phyloP scores from a whole-genome alignment of 1,139 yeast species.

The Pneumocystis jirovecii region DNA sequence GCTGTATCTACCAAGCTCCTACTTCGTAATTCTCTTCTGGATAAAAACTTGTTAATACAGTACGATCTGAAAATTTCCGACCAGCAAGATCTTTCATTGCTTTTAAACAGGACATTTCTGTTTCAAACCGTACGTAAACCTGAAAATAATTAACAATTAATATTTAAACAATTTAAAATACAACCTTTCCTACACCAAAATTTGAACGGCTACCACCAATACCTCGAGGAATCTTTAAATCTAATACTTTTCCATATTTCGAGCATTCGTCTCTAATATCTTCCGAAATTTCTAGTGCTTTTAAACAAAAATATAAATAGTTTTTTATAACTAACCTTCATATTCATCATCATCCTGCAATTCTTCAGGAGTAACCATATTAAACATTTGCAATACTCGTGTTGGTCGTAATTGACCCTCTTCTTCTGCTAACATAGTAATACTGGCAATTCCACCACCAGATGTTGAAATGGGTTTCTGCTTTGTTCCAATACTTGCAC shows the following conservation, averaged over 20 bases:
- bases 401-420: constrained; percentile 19
- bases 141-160: neutral
- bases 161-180: neutral
- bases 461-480: constrained; percentile 17
- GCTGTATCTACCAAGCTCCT: neutral
- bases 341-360: constrained; percentile 38
- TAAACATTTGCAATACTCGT: constrained; percentile 49
- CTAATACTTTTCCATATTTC: constrained; percentile 38
- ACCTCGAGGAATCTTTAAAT: constrained; percentile 55
- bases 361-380: constrained; percentile 52
- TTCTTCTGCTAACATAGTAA: constrained; percentile 17
- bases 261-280: constrained; percentile 42
- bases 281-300: constrained; percentile 29
- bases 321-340: constrained; percentile 15
- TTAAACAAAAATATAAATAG: neutral
- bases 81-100: constrained; percentile 60
- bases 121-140: constrained; percentile 48
- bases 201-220: constrained; percentile 25
- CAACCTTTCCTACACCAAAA: constrained; percentile 51
- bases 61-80: constrained; percentile 50
- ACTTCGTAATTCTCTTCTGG: constrained; percentile 39
- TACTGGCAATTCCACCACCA: constrained; percentile 16
- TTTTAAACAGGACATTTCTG: constrained; percentile 35
- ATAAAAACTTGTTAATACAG: constrained; percentile 50
- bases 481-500: constrained; percentile 24